Conservation (phyloP, 331 rosid species). For the Pyrus hybrid region DNA sequence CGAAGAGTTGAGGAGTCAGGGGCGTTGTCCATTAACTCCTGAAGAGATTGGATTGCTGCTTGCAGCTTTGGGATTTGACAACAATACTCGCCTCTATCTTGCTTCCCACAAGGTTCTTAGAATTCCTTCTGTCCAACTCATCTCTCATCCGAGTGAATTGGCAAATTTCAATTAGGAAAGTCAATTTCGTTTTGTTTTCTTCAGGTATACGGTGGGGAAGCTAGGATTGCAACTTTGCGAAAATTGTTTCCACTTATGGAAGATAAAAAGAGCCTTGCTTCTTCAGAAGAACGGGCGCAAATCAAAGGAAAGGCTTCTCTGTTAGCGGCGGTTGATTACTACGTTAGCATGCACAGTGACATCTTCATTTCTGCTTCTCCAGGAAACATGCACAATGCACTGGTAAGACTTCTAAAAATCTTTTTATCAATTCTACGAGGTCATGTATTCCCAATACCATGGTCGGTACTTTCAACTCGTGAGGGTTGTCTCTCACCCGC, state of each 20-base stretch:
- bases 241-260: conserved; percentile 80
- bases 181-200: conserved; percentile 11
- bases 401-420: conserved; percentile 44
- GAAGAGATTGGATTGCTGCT: conserved; percentile 84
- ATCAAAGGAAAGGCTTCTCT: conserved; percentile 85
- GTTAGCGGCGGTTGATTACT: conserved; percentile 84
- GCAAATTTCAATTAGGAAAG: not conserved
- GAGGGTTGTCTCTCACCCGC: not conserved
- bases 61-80: conserved; percentile 82
- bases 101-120: conserved; percentile 75
- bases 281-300: conserved; percentile 50
- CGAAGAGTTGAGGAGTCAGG: conserved; percentile 76
- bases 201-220: conserved; percentile 88
- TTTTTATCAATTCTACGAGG: not conserved
- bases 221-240: conserved; percentile 67
- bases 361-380: conserved; percentile 90
- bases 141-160: conserved; percentile 1
- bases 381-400: conserved; percentile 92
- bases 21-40: conserved; percentile 92
- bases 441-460: not conserved
- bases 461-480: not conserved
- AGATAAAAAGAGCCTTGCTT: conserved; percentile 83
- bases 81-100: conserved; percentile 72
- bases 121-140: conserved; percentile 5
- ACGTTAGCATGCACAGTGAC: conserved; percentile 73